Evolutionary conservation across 202 grass and related monocot genomes (phyloP).

Genomic region (Elaeis oleifera): DNA sequence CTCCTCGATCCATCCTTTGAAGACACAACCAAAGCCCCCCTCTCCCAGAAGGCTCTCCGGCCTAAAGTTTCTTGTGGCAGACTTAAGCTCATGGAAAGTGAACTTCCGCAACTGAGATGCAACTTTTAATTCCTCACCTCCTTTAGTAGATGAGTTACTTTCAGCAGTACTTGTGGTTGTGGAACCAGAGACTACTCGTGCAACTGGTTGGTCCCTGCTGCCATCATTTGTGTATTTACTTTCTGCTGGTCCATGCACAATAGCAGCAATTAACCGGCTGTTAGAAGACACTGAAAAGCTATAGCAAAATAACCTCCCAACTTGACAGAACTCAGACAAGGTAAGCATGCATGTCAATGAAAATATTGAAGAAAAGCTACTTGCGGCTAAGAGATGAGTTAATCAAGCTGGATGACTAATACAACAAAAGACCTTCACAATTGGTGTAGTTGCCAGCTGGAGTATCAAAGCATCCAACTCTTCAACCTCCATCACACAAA

Average conservation of each 20-base stretch:
- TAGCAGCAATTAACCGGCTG: slow-evolving; percentile 4
- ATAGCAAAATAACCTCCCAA: slow-evolving; percentile 10
- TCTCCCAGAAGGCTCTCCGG: slow-evolving; percentile 95
- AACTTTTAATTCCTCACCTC: slow-evolving; percentile 81
- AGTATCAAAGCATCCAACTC: too few relatives aligned
- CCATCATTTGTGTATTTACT: slow-evolving; percentile 55
- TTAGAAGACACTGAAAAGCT: slow-evolving; percentile 1
- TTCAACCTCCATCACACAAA: too few relatives aligned
- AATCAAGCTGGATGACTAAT: too few relatives aligned
- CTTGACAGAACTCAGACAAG: slow-evolving; percentile 4
- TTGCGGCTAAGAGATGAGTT: too few relatives aligned
- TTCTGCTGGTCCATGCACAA: slow-evolving; percentile 53
- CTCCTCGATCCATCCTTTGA: slow-evolving; percentile 99
- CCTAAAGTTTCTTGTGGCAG: slow-evolving; percentile 86
- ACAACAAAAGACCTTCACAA: too few relatives aligned
- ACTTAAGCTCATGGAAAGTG: slow-evolving; percentile 89
- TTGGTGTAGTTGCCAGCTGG: too few relatives aligned
- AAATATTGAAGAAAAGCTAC: neutral
- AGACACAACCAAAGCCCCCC: slow-evolving; percentile 96
- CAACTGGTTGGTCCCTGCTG: slow-evolving; percentile 42
- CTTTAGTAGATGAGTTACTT: slow-evolving; percentile 79
- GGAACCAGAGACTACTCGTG: slow-evolving; percentile 60
- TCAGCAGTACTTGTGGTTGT: slow-evolving; percentile 74
- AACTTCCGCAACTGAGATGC: slow-evolving; percentile 85
- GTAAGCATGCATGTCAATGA: neutral